Evolutionary conservation across 345 rosid genomes (phyloP), one percentile per base, ranked within the genome.

Genomic region (Litchi chinensis): DNA sequence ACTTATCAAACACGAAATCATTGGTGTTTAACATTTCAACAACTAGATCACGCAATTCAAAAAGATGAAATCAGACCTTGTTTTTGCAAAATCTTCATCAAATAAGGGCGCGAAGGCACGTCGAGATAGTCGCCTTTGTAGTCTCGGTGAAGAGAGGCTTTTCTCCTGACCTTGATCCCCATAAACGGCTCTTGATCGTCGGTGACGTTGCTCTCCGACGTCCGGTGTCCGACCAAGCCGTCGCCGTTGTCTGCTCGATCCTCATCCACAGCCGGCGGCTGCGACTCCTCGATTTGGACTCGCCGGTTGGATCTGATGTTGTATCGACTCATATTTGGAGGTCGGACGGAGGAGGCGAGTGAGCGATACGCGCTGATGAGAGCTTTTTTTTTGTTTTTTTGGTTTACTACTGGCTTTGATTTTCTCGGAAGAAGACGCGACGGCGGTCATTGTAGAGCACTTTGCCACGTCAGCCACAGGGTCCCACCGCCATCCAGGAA

Each of bases 131-230:
- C 99, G 65, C 99, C 99, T 74, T 84, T 88, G 77, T 79, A 87
- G 60, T 94, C 98, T 65, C 97, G 85, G 68, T 85, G 91, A 62
- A 89, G 91, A 76, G 97, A 96, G 2, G 97, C 97, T 82, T 88
- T 91, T 78, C 99, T 76, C 72, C 97, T 86, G 52, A 91, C 92
- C 85, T 94, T 91, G 77, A 81, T 81, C 71, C 99, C 97, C 85
- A 88, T 91, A 85, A 96, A 94, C 19, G 97, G 98, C 86, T 89
- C 97, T 70, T 88, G 97, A 80, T 87, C 91, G 15, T 92, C 93
- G 73, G 90, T 87, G 26, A 82, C 87, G 54, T 88, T 90, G 86
- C 80, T 86, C 21, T 69, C 80, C 64, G 90, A 84, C 13, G 75
- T 75, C 68, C 73, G 85, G 73, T 80, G 56, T 76, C 88, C 80